Base-by-base conservation (phyloP, 768 basidiomycete species). In the Pleurotus tuoliensis region DNA sequence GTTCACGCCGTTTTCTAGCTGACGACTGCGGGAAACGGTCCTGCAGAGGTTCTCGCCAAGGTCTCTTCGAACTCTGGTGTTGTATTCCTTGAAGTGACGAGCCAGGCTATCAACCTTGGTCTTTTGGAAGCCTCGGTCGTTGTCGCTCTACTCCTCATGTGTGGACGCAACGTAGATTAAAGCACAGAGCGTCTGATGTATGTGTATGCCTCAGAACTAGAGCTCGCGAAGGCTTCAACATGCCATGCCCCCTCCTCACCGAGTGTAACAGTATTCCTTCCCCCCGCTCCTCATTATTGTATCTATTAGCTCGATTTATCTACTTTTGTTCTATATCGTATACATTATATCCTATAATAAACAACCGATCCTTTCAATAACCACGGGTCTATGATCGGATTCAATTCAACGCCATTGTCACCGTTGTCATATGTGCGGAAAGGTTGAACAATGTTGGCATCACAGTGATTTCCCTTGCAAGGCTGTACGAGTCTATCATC, bases 161-260 rank as follows among this genome's bases (percentile, higher is more conserved):
- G 76, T 51, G 86, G 86, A 16, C 79, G 78, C 56, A 82, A 74
- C 68, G 81, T 88, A 16, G 86, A 87, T 61, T 88, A 58, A 69
- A 34, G 30, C 4, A 9, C 30, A 34, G 30, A 34, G 30, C 9
- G 30, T 34, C 30, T 34, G 30, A 34, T 34, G 8, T 1, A 34
- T 34, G 11, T 11, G 30, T 34, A 34, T 34, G 30, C 11, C 9
- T 11, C 30, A 34, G 30, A 11, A 34, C 8, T 34, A 34, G 30
- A 34, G 30, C 30, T 34, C 30, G 30, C 30, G 9, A 34, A 34
- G 30, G 30, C 30, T 34, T 34, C 30, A 34, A 34, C 30, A 34
- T 2, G 41, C 41, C 41, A 22, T 44, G 11, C 5, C 9, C 41
- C n/a, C 40, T 13, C 12, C 16, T 16, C 40, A 41, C 16, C 41